Evolutionary conservation across 2,329 filamentous ascomycete genomes (phyloP), one percentile per base, ranked within the genome.

Genomic region (Aaosphaeria pasadenensis): DNA sequence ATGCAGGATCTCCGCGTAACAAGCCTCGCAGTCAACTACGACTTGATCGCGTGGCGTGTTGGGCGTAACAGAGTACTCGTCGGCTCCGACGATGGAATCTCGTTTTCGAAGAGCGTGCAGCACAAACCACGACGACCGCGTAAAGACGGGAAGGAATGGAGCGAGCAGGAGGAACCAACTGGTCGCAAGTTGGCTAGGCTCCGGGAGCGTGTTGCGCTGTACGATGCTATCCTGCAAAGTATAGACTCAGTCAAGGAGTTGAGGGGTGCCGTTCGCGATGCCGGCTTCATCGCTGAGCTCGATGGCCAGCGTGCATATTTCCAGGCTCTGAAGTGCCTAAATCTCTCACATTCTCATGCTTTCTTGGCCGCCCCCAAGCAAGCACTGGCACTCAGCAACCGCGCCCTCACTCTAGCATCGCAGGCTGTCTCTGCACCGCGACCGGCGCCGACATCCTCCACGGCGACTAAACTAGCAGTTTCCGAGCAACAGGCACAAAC

Each of bases 1-100:
- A 91, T 99, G 85, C 94, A 99, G 72, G 86, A 91, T 59, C 76
- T 99, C 41, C 91, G 96, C 57, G 87, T 99, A 49, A 95, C 91
- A 4, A 87, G 88, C 52, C 95, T 95, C 0, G 91, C 92, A 1
- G 89, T 97, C 48, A 95, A 94, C 70, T 97, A 95, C 69, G 89
- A 89, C 56, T 84, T 96, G 71, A 87, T 99, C 48, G 91, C 89
- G 64, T 97, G 91, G 91, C 83, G 94, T 67, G 89, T 97, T 54
- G 92, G 92, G 29, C 86, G 94, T 42, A 97, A 99, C 70, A 81
- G 94, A 46, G 87, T 96, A 0, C 75, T 99, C 52, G 89, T 90
- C 44, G 91, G 92, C n/a, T 75, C 82, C 5, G 79, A 87, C 46
- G 92, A 97, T 59, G 92, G 92, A 3, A 80, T 89, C 11, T 70